Evolutionary conservation across 768 basidiomycete species (phyloP), one percentile per base, ranked within the genome.

Genomic region (Lactarius evosmus): DNA sequence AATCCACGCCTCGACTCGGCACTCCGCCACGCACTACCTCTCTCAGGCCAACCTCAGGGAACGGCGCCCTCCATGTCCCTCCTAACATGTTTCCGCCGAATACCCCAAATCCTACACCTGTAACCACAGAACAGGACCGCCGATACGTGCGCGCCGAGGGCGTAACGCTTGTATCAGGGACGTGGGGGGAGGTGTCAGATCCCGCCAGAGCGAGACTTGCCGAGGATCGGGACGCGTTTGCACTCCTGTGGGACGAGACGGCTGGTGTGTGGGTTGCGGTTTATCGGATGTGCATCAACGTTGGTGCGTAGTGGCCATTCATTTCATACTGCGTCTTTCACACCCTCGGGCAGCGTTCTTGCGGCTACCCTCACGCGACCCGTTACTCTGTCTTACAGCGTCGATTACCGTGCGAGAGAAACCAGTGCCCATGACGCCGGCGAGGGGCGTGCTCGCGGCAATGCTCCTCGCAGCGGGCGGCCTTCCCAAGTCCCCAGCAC

Each of bases 391-490:
- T 70, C 75, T 97, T 32, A 97, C 94, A 0, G 80, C 87, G 4
- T 93, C 91, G 3, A 81, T 86, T n/a, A 97, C 94, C 0, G 77
- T 96, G n/a, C 83, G 94, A 55, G 92, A 95, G 27, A 90, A 85
- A 69, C 83, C 87, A 0, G 72, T 90, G 7, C 74, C 80, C 16
- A 69, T 80, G 14, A 82, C 80, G 2, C 74, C 81, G 7, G 72
- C 74, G 6, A 69, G 77, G 33, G 69, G 73, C 56, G 70, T 75
- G 1, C 69, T 84, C 16, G 69, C 68, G 6, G 62, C 72, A 27
- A 49, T 78, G n/a, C 72, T 76, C 3, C 69, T 70, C 8, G 69
- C 77, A 16, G 70, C 70, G 12, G 76, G 74, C 4, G 71, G 70
- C 4, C 66, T 71, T 49, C 72, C 77, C 11, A 72, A 73, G 7